Percentiles rank a stretch among this genome's conserved stretches.
phyloP scores from a whole-genome alignment of 2,329 filamentous ascomycete genomes.

The Cladophialophora psammophila region DNA sequence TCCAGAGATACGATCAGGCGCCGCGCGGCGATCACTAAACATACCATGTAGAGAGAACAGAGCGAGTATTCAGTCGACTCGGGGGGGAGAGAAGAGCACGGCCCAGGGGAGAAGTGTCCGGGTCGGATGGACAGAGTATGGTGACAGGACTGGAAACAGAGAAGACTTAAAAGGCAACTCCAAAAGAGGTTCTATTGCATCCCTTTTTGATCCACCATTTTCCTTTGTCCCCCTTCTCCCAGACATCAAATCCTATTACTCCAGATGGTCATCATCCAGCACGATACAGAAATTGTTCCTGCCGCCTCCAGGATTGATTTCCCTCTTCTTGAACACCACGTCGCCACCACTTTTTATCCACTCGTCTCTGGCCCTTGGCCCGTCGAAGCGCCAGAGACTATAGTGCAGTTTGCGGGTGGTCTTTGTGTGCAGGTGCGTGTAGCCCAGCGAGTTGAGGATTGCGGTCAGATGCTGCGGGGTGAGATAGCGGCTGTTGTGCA shows the following conservation, averaged over 20 bases:
- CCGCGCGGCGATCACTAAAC: background rate
- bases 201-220: background rate
- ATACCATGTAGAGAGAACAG: background rate
- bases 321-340: constrained; percentile 70
- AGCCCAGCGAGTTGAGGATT: constrained; percentile 82
- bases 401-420: constrained; percentile 84
- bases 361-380: constrained; percentile 33
- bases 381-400: constrained; percentile 75
- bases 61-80: background rate
- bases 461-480: constrained; percentile 71
- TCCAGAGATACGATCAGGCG: background rate
- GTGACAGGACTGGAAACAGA: constrained; percentile 14
- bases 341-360: constrained; percentile 33
- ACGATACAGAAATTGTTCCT: constrained; percentile 93
- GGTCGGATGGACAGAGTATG: background rate
- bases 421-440: constrained; percentile 70
- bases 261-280: constrained; percentile 49
- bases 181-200: background rate
- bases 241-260: background rate
- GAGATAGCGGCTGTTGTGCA: constrained; percentile 90
- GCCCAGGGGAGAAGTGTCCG: background rate
- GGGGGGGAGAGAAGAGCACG: background rate
- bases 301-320: constrained; percentile 74
- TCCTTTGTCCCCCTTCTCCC: background rate
- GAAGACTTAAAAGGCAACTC: background rate